These are phyloP conservation scores for Gossypium arboreum DNA, from an alignment of 345 rosid genomes.

Conservation along the genomic window DNA sequence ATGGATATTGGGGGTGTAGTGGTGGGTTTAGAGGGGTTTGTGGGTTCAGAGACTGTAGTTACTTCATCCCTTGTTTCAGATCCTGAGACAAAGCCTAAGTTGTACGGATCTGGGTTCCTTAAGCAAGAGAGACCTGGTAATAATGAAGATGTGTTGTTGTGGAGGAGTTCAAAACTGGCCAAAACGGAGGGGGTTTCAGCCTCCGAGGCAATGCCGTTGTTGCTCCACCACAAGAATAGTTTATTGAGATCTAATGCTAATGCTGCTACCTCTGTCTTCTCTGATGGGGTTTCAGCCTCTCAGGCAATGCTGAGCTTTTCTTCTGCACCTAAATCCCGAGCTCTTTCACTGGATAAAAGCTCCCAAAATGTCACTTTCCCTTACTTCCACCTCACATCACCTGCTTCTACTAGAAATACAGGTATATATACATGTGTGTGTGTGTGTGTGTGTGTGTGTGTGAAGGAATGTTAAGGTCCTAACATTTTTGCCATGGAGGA, in stretches of 20 bases:
- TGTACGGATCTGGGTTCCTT: conserved; percentile 59
- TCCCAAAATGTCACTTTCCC: conserved; percentile 35
- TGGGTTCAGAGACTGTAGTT: conserved; percentile 32
- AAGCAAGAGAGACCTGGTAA: conserved; percentile 45
- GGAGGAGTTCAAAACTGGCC: conserved; percentile 48
- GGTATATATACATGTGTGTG: conserved; percentile 20
- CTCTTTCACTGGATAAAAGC: conserved; percentile 17
- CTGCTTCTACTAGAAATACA: conserved; percentile 33
- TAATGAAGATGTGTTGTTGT: conserved; percentile 30
- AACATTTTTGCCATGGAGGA: conserved; percentile 4
- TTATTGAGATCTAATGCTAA: conserved; percentile 34
- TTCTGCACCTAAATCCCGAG: conserved; percentile 45
- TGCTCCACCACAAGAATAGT: conserved; percentile 18
- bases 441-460: too few species aligned
- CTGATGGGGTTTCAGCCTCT: conserved; percentile 7
- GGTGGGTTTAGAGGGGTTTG: conserved; percentile 44
- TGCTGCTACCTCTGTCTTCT: conserved; percentile 21
- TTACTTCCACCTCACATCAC: conserved; percentile 38
- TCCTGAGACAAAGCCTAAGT: conserved; percentile 44
- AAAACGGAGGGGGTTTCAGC: conserved; percentile 32
- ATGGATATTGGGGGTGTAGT: conserved; percentile 47
- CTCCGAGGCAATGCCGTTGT: conserved; percentile 34
- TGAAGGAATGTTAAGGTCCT: not conserved
- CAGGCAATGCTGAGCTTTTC: conserved; percentile 47
- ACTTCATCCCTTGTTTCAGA: conserved; percentile 36